Conservation (phyloP, 805 yeast genomes). For the Starmerella ratchasimensis region DNA sequence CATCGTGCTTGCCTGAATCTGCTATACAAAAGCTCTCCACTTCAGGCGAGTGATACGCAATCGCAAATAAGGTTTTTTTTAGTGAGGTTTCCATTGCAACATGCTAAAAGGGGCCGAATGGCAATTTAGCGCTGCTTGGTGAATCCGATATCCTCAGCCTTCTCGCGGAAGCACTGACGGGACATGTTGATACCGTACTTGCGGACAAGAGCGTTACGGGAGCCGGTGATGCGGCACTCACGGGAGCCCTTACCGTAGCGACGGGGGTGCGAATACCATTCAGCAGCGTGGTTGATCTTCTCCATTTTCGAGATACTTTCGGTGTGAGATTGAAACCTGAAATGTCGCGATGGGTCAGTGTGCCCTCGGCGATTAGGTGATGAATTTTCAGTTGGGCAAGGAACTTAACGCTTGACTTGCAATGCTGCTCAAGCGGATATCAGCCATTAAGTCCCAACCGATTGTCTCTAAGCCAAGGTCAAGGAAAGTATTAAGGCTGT, state of each 20-base stretch:
- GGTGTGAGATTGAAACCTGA: neutral
- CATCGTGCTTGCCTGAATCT: too few relatives aligned
- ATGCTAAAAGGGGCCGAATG: neutral
- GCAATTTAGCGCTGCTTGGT: conserved; percentile 80
- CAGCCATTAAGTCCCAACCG: too few relatives aligned
- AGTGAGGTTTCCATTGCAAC: neutral
- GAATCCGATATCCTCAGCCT: conserved; percentile 98
- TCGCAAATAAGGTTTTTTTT: too few relatives aligned
- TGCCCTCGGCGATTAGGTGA: neutral
- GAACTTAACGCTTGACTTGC: neutral
- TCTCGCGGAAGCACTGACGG: conserved; percentile 99
- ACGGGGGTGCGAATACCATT: conserved; percentile 99
- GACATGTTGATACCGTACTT: conserved; percentile 99
- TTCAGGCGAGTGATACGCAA: too few relatives aligned
- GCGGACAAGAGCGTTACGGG: conserved; percentile 99
- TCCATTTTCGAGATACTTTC: conserved; percentile 12
- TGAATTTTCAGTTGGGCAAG: conserved; percentile 15
- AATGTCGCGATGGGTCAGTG: neutral
- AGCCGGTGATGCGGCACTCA: conserved; percentile 97
- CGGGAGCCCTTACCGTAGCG: conserved; percentile 99
- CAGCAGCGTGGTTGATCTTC: conserved; percentile 18
- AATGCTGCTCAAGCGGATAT: neutral
- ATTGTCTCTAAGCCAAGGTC: too few relatives aligned
- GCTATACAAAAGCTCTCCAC: too few relatives aligned
- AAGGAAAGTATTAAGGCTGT: neutral